These are phyloP conservation scores for Borealophlyctis nickersoniae DNA, from an alignment of 192 early-diverging fungal species.

Conservation along the genomic window DNA sequence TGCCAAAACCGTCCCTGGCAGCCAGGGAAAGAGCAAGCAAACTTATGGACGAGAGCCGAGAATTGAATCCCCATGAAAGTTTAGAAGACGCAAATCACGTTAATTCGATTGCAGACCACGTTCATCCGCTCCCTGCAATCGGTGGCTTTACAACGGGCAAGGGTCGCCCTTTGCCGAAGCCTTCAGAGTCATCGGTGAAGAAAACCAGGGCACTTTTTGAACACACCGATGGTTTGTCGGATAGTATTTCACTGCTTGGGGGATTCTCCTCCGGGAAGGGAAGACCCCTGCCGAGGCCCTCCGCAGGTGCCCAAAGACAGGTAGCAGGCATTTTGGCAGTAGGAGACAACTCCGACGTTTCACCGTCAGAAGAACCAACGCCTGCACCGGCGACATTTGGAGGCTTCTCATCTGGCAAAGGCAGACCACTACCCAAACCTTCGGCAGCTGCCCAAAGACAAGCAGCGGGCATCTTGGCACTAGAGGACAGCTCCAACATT, in stretches of 20 bases:
- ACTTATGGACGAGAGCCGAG: constrained; percentile 2
- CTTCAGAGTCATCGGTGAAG: not conserved
- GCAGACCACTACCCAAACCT: constrained; percentile 1
- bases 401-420: constrained; percentile 16
- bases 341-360: not conserved
- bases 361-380: not conserved
- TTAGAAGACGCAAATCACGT: not conserved
- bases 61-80: not conserved
- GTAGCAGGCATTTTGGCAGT: not conserved
- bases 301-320: not conserved
- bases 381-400: not conserved
- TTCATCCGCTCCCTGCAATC: too few species aligned
- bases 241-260: not conserved
- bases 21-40: constrained; percentile 5
- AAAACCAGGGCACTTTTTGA: not conserved
- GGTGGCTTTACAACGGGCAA: not conserved
- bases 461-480: too few species aligned
- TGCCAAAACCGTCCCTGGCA: not conserved
- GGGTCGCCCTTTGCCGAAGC: not conserved
- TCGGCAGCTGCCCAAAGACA: not conserved
- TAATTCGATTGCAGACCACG: too few species aligned
- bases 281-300: constrained; percentile 4
- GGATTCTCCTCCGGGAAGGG: constrained; percentile 17
- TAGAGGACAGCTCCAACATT: too few species aligned
- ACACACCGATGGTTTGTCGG: not conserved